Base-by-base conservation (phyloP, 345 rosid genomes). In the Gossypium raimondii region DNA sequence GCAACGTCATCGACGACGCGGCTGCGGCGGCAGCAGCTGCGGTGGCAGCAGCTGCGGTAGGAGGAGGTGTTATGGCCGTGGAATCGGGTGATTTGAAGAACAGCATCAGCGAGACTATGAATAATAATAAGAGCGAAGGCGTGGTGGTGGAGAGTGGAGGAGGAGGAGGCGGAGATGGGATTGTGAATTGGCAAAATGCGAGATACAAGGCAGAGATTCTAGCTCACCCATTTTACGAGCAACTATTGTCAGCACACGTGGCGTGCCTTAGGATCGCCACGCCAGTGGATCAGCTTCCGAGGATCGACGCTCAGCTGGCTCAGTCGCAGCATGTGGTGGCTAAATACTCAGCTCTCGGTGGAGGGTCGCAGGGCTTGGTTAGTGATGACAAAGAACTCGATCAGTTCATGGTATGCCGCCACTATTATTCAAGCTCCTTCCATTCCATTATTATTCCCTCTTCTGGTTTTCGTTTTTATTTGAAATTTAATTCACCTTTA, bases 251-350 rank as follows among this genome's bases (percentile, higher is more conserved):
- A 63, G 97, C 98, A n/a, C 98, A 93, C 81, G 98, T 91, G 34
- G 90, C 98, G 4, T 92, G 97, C 62, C 79, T 94, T 70, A 81
- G 98, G 80, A 89, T 94, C 78, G 98, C 98, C 0, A 94, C 98
- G 55, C 98, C 98, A 58, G 97, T 94, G 9, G 98, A 94, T 81
- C 98, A 92, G 82, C 64, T 93, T 72, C 98, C 98, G 27, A 89
- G 98, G 82, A 96, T 96, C 52, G 98, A 96, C 60, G 94, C 98
- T 3, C 99, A 96, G 84, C 84, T 96, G 38, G 97, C 97, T 27
- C 96, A 96, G 91, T 96, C 99, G 38, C 98, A 93, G 83, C 85
- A 93, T 45, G 97, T 96, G 27, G 97, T 93, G 27, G 81, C 87
- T 6, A 96, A 96, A 82, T 96, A 96, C 90, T 90, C 99, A 3